Percentiles rank a stretch among this genome's conserved stretches.
These are phyloP conservation scores for button mushroom (Agaricus bisporus) DNA, from an alignment of 768 basidiomycete genomes.

Conservation along the genomic window DNA sequence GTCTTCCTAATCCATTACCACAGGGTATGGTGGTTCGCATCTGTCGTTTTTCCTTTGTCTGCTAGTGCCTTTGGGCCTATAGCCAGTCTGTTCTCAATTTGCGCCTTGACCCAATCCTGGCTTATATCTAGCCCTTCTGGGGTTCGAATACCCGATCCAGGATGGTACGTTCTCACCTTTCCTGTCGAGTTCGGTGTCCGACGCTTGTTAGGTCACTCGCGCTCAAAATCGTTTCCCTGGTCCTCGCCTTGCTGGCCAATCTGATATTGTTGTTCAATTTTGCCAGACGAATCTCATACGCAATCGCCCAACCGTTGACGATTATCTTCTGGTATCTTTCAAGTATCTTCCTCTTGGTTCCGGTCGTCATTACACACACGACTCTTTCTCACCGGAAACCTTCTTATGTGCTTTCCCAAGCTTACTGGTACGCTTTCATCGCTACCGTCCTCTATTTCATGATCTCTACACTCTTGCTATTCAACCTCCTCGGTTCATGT, in stretches of 20 bases:
- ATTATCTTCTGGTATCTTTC: conserved; percentile 34
- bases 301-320: conserved; percentile 29
- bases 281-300: conserved; percentile 28
- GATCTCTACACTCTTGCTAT: conserved; percentile 25
- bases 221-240: conserved; percentile 27
- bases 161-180: conserved; percentile 22
- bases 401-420: conserved; percentile 23
- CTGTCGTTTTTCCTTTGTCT: conserved; percentile 33
- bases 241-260: conserved; percentile 28
- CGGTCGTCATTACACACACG: conserved; percentile 23
- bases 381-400: conserved; percentile 10
- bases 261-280: conserved; percentile 31
- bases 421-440: conserved; percentile 34
- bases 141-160: conserved; percentile 22
- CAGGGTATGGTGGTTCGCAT: conserved; percentile 36
- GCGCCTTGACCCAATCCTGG: conserved; percentile 31
- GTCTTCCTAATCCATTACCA: not conserved
- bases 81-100: conserved; percentile 33
- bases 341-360: conserved; percentile 26
- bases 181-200: not conserved
- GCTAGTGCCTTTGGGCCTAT: conserved; percentile 37
- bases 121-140: conserved; percentile 18
- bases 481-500: conserved; percentile 23
- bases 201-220: conserved; percentile 22
- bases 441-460: conserved; percentile 23